A percentile compares a stretch with the other conserved stretches of the same genome.
Conservation (phyloP, 75 land plant genomes). For the Cupressus sempervirens region DNA sequence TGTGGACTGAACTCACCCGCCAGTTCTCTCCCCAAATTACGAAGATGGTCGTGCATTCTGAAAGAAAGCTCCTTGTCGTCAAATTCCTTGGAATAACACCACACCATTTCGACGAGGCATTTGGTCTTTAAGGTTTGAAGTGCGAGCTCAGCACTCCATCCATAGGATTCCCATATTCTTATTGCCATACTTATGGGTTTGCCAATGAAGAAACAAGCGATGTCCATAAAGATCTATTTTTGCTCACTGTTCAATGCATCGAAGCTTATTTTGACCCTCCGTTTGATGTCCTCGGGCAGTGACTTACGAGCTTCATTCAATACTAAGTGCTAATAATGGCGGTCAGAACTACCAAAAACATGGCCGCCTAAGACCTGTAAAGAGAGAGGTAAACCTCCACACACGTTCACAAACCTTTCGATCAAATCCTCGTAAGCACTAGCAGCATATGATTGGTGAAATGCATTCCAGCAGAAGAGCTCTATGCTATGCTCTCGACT, state of each 20-base stretch:
- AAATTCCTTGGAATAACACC: not conserved
- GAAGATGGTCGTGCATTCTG: not conserved
- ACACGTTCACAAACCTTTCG: not conserved
- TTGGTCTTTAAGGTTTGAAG: not conserved
- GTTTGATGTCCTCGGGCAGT: not conserved
- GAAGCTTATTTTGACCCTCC: not conserved
- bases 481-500: not conserved
- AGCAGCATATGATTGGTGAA: not conserved
- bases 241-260: not conserved
- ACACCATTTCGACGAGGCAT: not conserved
- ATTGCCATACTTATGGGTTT: not conserved
- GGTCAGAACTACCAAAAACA: not conserved
- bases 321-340: not conserved
- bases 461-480: constrained; percentile 2
- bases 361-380: not conserved
- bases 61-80: not conserved
- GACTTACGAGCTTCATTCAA: not conserved
- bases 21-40: not conserved
- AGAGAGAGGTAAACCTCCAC: not conserved
- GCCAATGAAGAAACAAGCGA: constrained; percentile 1
- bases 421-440: not conserved
- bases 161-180: not conserved
- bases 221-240: not conserved
- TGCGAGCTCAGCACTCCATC: not conserved
- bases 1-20: not conserved